Percentiles rank a stretch among this genome's conserved stretches.
Conservation (phyloP, 257 asterid genomes). For the Solanum pimpinellifolium region DNA sequence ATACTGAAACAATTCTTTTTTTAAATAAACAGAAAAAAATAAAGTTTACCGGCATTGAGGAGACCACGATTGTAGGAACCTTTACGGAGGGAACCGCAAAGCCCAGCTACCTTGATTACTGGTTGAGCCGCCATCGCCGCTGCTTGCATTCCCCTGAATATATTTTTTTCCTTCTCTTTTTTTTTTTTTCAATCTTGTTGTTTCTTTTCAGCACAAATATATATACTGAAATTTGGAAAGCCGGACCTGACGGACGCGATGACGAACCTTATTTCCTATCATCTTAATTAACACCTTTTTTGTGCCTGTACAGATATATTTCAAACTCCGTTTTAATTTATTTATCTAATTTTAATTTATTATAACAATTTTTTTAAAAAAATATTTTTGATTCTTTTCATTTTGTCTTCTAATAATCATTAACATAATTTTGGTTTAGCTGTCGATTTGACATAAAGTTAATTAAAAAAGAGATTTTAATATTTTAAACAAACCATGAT, state of each 20-base stretch:
- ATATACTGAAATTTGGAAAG: neutral
- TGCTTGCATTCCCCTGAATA: neutral
- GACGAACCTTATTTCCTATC: neutral
- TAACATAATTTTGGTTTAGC: neutral
- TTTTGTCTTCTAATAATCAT: neutral
- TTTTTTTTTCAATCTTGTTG: neutral
- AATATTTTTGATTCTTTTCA: neutral
- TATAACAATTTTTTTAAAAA: rapidly evolving
- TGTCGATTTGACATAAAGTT: neutral
- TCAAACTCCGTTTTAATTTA: too few relatives aligned
- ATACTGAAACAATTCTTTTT: neutral
- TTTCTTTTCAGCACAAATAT: too few relatives aligned
- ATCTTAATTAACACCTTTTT: too few relatives aligned
- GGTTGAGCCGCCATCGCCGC: neutral
- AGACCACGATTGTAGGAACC: conserved; percentile 27
- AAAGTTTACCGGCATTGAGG: conserved; percentile 11
- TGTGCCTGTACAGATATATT: too few relatives aligned
- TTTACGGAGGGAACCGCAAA: conserved; percentile 38
- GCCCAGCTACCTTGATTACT: conserved; percentile 15
- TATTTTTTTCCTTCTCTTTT: neutral
- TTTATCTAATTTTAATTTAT: too few relatives aligned
- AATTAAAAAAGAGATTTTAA: neutral
- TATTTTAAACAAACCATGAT: neutral
- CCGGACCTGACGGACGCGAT: neutral
- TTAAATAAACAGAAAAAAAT: too few relatives aligned